Conservation (phyloP, 805 yeast species). For the Hanseniaspora clermontiae region DNA sequence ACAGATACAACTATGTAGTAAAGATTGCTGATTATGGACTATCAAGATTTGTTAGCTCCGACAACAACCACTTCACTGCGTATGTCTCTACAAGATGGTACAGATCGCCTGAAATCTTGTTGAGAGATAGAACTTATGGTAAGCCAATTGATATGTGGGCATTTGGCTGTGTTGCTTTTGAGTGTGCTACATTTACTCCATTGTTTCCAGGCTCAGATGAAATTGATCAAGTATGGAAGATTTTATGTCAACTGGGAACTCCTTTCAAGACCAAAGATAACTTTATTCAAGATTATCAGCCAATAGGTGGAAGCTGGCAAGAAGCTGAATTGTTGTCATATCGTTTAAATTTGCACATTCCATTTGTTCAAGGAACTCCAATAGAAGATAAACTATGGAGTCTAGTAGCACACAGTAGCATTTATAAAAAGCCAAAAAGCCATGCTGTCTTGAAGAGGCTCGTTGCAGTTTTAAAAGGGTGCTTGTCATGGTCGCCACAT, state of each 20-base stretch:
- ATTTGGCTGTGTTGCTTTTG: conserved; percentile 67
- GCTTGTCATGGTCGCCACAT: conserved; percentile 69
- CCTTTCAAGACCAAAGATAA: conserved; percentile 35
- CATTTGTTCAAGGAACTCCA: conserved; percentile 40
- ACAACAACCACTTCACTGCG: conserved; percentile 49
- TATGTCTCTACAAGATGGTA: conserved; percentile 82
- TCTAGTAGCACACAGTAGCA: background rate
- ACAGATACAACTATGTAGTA: conserved; percentile 39
- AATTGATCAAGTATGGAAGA: conserved; percentile 62
- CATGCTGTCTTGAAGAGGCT: conserved; percentile 27
- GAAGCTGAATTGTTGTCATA: conserved; percentile 44
- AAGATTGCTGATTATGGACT: conserved; percentile 74
- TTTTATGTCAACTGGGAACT: conserved; percentile 57
- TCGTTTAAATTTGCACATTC: conserved; percentile 44
- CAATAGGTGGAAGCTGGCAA: conserved; percentile 65
- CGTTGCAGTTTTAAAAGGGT: conserved; percentile 32
- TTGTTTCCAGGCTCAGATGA: conserved; percentile 75
- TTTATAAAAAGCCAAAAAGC: conserved; percentile 32
- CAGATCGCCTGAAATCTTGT: conserved; percentile 66
- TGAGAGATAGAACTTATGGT: conserved; percentile 50
- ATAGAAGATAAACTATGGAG: conserved; percentile 25
- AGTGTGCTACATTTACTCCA: conserved; percentile 59
- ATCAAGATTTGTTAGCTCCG: conserved; percentile 44
- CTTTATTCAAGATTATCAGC: conserved; percentile 24
- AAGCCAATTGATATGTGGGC: conserved; percentile 78